A percentile compares a stretch with the other conserved stretches of the same genome.
phyloP scores from a whole-genome alignment of 495 filamentous ascomycete genomes.

The Friedmanniomyces simplex region DNA sequence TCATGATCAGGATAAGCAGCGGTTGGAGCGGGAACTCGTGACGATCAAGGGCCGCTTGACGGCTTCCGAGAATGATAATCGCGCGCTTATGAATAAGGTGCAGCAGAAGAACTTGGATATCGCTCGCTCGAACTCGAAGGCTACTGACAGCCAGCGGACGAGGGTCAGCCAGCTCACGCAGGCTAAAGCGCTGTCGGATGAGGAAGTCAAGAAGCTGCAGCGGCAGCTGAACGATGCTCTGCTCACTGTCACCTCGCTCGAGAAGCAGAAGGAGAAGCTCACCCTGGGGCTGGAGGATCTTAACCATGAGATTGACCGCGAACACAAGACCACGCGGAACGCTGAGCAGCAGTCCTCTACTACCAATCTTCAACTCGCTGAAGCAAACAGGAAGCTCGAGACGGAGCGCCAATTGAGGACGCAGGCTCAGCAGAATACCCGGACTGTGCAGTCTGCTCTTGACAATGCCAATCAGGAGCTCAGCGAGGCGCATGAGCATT shows the following conservation, averaged over 20 bases:
- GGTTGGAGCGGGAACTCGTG: slow-evolving; percentile 82
- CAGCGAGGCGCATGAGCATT: slow-evolving; percentile 63
- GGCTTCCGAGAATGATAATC: slow-evolving; percentile 95
- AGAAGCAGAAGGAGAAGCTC: slow-evolving; percentile 95
- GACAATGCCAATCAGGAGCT: slow-evolving; percentile 72
- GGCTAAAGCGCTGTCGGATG: slow-evolving; percentile 76
- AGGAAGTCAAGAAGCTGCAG: slow-evolving; percentile 67
- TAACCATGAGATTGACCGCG: slow-evolving; percentile 82
- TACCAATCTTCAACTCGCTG: slow-evolving; percentile 71
- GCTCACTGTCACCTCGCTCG: slow-evolving; percentile 69
- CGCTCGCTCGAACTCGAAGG: slow-evolving; percentile 76
- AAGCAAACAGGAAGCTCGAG: slow-evolving; percentile 80
- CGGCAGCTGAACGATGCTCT: slow-evolving; percentile 85
- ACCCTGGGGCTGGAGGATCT: slow-evolving; percentile 81
- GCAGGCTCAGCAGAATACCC: slow-evolving; percentile 78
- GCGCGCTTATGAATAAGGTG: slow-evolving; percentile 87
- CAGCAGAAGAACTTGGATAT: slow-evolving; percentile 98
- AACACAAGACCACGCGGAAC: slow-evolving; percentile 82
- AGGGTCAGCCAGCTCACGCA: slow-evolving; percentile 65
- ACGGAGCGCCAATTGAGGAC: slow-evolving; percentile 76
- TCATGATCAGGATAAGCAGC: slow-evolving; percentile 87
- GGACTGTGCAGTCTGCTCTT: slow-evolving; percentile 65
- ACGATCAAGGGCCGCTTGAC: slow-evolving; percentile 83
- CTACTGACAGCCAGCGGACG: slow-evolving; percentile 73
- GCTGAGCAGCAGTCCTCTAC: slow-evolving; percentile 87